A percentile compares a stretch with the other conserved stretches of the same genome.
These are phyloP conservation scores for Sanghuangporus sanghuang DNA, from an alignment of 1,284 basidiomycete genomes.

Conservation along the genomic window DNA sequence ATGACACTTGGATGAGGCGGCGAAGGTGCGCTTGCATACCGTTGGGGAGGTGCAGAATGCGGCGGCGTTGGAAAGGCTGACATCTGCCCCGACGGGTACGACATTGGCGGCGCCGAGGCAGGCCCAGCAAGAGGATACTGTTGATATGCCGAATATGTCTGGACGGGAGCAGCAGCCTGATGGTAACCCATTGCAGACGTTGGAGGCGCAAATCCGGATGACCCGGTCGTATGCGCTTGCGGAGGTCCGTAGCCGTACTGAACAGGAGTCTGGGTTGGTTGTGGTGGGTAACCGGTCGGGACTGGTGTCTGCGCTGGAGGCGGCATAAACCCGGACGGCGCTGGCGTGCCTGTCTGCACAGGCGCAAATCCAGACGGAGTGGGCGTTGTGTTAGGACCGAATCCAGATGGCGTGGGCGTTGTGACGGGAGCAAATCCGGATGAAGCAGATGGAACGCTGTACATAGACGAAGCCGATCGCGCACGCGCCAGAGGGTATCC, in stretches of 20 bases:
- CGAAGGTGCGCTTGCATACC: constrained; percentile 21
- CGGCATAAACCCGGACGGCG: constrained; percentile 27
- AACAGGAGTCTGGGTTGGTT: constrained; percentile 32
- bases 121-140: constrained; percentile 28
- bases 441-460: constrained; percentile 16
- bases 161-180: constrained; percentile 14
- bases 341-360: constrained; percentile 28
- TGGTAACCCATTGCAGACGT: constrained; percentile 20
- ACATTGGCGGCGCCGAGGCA: constrained; percentile 24
- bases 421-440: constrained; percentile 11
- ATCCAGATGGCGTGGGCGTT: constrained; percentile 64
- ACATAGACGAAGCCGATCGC: constrained; percentile 9
- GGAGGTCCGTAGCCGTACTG: constrained; percentile 4
- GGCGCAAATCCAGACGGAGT: constrained; percentile 64
- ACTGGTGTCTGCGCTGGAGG: neutral
- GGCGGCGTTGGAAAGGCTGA: constrained; percentile 21
- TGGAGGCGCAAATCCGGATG: constrained; percentile 21
- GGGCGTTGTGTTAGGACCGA: constrained; percentile 45
- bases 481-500: constrained; percentile 6
- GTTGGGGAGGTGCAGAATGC: constrained; percentile 32
- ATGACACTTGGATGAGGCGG: constrained; percentile 23
- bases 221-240: constrained; percentile 21
- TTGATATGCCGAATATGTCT: constrained; percentile 26
- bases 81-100: constrained; percentile 17
- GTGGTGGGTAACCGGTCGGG: constrained; percentile 19